phyloP scores from a whole-genome alignment of 2,329 filamentous ascomycete species.

The Metarhizium sp. region DNA sequence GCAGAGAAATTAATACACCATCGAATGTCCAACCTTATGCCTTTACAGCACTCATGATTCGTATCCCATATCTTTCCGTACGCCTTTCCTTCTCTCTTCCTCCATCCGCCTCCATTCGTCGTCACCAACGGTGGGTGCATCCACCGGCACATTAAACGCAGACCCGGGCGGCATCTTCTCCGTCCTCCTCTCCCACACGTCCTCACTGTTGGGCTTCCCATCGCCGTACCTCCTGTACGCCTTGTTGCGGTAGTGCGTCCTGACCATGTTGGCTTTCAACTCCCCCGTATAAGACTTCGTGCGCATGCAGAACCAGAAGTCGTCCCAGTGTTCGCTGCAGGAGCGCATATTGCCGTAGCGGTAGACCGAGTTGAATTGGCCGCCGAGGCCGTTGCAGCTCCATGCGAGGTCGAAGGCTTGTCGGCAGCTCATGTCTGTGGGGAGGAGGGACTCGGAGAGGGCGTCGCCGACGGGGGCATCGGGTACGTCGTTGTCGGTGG shows the following conservation, averaged over 20 bases:
- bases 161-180: conserved; percentile 43
- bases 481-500: conserved; percentile 9
- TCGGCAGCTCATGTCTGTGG: conserved; percentile 78
- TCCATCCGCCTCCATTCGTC: conserved; percentile 32
- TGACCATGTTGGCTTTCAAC: conserved; percentile 52
- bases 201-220: conserved; percentile 66
- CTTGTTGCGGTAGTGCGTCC: conserved; percentile 59
- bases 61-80: conserved; percentile 23
- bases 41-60: conserved; percentile 7
- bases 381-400: conserved; percentile 85
- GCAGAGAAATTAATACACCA: background rate
- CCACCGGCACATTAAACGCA: conserved; percentile 34
- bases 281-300: conserved; percentile 53
- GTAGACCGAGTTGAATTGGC: conserved; percentile 88
- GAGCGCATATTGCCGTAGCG: conserved; percentile 67
- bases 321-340: conserved; percentile 80
- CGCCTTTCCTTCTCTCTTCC: conserved; percentile 22
- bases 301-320: conserved; percentile 98
- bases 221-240: conserved; percentile 54
- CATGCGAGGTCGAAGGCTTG: conserved; percentile 87
- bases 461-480: conserved; percentile 26
- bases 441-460: conserved; percentile 62
- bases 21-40: background rate
- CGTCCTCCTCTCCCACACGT: conserved; percentile 74
- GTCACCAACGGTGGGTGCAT: conserved; percentile 28